Percentiles rank a stretch among this genome's conserved stretches.
These are phyloP conservation scores for Ceriops tagal DNA, from an alignment of 345 rosid genomes.

Conservation along the genomic window DNA sequence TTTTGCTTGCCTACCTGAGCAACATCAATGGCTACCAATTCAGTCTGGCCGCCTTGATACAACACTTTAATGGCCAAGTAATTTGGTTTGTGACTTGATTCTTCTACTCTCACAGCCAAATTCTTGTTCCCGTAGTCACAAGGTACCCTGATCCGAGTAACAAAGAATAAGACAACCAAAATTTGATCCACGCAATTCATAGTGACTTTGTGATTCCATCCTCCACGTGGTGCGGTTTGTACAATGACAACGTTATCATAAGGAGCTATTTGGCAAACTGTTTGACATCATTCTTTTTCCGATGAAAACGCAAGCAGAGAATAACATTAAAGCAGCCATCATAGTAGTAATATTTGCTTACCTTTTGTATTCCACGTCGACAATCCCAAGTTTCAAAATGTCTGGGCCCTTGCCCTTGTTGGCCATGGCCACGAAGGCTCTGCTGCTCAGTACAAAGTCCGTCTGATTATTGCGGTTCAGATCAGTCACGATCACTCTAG, in stretches of 20 bases:
- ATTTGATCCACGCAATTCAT: neutral
- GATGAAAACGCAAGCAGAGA: no score
- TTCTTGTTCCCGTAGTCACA: slow-evolving; percentile 67
- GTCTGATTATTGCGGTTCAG: slow-evolving; percentile 59
- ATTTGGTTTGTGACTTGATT: slow-evolving; percentile 70
- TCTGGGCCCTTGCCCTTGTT: slow-evolving; percentile 41
- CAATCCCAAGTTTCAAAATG: slow-evolving; percentile 53
- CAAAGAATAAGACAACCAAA: neutral
- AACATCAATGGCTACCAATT: slow-evolving; percentile 68
- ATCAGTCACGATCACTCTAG: slow-evolving; percentile 65
- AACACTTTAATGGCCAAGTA: slow-evolving; percentile 68
- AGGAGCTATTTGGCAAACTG: neutral
- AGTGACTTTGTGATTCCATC: neutral
- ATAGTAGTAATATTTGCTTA: neutral
- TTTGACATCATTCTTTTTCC: no score
- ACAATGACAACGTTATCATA: slow-evolving; percentile 9
- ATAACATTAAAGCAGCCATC: no score
- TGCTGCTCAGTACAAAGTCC: slow-evolving; percentile 73
- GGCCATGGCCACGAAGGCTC: slow-evolving; percentile 85
- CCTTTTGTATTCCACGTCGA: slow-evolving; percentile 83
- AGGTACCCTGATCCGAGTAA: slow-evolving; percentile 54
- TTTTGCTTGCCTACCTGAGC: slow-evolving; percentile 41
- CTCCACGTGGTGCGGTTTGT: neutral
- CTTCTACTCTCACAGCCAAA: slow-evolving; percentile 79
- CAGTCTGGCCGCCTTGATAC: slow-evolving; percentile 95